phyloP scores from a whole-genome alignment of 2,329 filamentous ascomycete genomes.

The Ceratocystiopsis brevicomis region DNA sequence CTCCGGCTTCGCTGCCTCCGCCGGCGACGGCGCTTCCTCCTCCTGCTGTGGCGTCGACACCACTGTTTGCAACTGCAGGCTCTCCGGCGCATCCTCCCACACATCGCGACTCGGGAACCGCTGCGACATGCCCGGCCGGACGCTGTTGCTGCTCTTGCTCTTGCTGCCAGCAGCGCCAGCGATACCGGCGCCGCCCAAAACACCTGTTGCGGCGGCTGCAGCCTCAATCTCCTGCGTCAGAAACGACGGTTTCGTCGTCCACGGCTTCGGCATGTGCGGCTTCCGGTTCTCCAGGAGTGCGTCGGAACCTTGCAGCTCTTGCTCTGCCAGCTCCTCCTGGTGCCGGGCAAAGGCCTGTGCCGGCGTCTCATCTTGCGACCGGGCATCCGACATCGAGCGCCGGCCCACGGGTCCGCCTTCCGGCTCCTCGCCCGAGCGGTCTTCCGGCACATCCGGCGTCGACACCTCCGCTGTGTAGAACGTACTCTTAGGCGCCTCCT shows the following conservation, averaged over 20 bases:
- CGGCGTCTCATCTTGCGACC: conserved; percentile 30
- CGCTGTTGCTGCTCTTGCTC: conserved; percentile 16
- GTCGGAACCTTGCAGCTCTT: conserved; percentile 13
- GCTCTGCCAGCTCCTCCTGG: conserved; percentile 45
- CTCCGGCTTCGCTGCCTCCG: conserved; percentile 34
- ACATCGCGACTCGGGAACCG: conserved; percentile 84
- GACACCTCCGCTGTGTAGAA: conserved; percentile 66
- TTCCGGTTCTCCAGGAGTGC: conserved; percentile 17
- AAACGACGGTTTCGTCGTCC: conserved; percentile 28
- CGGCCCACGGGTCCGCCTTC: conserved; percentile 13
- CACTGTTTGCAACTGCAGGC: conserved; percentile 59
- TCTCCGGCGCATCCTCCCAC: conserved; percentile 87
- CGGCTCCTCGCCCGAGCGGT: conserved; percentile 8
- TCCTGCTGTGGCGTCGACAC: conserved; percentile 38
- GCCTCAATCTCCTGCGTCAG: conserved; percentile 25
- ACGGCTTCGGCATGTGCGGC: conserved; percentile 28
- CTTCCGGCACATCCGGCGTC: conserved; percentile 44
- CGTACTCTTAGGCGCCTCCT: conserved; percentile 77
- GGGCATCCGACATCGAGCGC: conserved; percentile 12
- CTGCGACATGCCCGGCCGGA: conserved; percentile 30
- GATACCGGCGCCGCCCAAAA: not conserved
- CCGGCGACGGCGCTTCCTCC: conserved; percentile 19
- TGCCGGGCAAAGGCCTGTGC: conserved; percentile 46
- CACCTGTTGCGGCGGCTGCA: not conserved
- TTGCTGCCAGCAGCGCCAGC: conserved; percentile 9